These are phyloP conservation scores for Teratosphaeria epicoccoides DNA, from an alignment of 2,329 filamentous ascomycete genomes.

Conservation along the genomic window DNA sequence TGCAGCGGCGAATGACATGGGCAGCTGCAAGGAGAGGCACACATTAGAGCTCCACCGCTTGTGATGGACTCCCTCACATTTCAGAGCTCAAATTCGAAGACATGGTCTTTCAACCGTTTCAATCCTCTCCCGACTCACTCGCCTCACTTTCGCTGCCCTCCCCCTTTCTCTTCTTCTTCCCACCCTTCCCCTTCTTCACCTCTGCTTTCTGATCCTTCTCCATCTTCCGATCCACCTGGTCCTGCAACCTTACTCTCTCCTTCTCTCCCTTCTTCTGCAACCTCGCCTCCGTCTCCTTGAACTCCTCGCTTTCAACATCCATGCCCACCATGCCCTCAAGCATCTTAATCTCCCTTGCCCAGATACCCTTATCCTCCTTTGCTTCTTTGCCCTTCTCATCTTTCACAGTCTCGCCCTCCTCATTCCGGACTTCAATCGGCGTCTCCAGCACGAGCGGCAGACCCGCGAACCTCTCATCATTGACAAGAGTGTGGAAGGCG, in stretches of 20 bases:
- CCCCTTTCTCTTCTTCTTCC: background rate
- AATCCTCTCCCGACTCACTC: background rate
- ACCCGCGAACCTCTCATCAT: slow-evolving; percentile 62
- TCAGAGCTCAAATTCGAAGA: background rate
- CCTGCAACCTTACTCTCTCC: slow-evolving; percentile 66
- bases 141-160: background rate
- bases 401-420: slow-evolving; percentile 46
- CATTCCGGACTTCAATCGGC: slow-evolving; percentile 65
- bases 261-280: slow-evolving; percentile 57
- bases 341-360: slow-evolving; percentile 91
- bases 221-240: slow-evolving; percentile 66
- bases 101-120: background rate
- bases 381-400: slow-evolving; percentile 34
- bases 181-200: background rate
- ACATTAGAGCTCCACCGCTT: background rate
- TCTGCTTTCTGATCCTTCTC: slow-evolving; percentile 42
- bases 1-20: background rate
- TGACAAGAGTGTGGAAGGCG: slow-evolving; percentile 86
- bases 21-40: background rate
- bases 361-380: slow-evolving; percentile 69
- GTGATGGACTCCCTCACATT: background rate
- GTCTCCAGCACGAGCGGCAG: slow-evolving; percentile 93
- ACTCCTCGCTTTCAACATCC: slow-evolving; percentile 65
- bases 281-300: slow-evolving; percentile 52
- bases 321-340: slow-evolving; percentile 80